Percentiles rank a stretch among this genome's conserved stretches.
These are phyloP conservation scores for Nephelium lappaceum DNA, from an alignment of 345 rosid genomes.

Conservation along the genomic window DNA sequence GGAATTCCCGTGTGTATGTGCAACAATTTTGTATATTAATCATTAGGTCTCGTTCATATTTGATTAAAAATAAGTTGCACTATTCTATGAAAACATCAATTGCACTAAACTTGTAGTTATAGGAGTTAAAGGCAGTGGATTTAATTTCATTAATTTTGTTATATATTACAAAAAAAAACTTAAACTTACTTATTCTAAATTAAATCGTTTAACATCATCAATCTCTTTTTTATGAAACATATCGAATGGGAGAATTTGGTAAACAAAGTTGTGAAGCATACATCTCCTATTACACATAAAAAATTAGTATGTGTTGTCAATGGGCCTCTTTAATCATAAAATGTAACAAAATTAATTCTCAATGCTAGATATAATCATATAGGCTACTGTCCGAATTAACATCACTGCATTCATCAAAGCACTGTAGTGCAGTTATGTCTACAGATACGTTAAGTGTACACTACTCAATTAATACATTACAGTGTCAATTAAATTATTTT, in stretches of 20 bases:
- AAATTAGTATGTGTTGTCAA: not conserved
- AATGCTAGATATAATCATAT: not conserved
- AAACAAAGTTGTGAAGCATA: not conserved
- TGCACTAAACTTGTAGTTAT: no score
- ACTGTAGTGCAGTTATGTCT: not conserved
- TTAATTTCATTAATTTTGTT: no score
- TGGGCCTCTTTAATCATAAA: not conserved
- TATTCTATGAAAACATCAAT: no score
- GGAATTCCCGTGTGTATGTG: no score
- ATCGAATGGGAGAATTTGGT: not conserved
- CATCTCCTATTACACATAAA: not conserved
- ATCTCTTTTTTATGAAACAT: not conserved
- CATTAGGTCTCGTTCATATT: no score
- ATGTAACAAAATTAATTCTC: not conserved
- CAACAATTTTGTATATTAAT: no score
- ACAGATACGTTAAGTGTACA: not conserved
- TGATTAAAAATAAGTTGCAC: no score
- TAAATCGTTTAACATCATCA: not conserved
- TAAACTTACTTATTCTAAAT: no score
- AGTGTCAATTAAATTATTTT: no score
- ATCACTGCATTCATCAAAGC: not conserved
- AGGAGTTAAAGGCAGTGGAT: no score
- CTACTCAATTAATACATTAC: no score
- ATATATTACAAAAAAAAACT: no score
- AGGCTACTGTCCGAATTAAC: not conserved